A percentile compares a stretch with the other conserved stretches of the same genome.
phyloP scores from a whole-genome alignment of 2,329 filamentous ascomycete genomes.

The Amauroascus verrucosus region DNA sequence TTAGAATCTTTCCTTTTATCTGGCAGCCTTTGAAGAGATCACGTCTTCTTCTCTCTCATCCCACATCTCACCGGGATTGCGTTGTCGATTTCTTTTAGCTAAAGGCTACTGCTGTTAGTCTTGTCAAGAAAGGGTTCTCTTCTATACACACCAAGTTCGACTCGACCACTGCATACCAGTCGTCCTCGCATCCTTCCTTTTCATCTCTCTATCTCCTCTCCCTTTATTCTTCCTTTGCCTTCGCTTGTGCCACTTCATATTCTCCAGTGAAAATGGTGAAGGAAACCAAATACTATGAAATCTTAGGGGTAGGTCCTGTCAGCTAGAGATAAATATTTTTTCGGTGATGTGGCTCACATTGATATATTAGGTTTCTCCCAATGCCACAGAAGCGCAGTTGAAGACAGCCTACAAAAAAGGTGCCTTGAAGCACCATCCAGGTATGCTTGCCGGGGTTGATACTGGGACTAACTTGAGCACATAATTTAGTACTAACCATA shows the following conservation, averaged over 20 bases:
- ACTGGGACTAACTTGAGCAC: not conserved
- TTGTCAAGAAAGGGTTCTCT: not conserved
- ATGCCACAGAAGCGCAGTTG: slow-evolving; percentile 72
- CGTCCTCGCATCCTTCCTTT: not conserved
- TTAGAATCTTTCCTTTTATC: slow-evolving; percentile 11
- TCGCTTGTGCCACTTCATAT: slow-evolving; percentile 12
- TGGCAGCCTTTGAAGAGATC: not conserved
- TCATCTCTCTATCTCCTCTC: slow-evolving; percentile 15
- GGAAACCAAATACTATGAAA: slow-evolving; percentile 42
- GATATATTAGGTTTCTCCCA: slow-evolving; percentile 57
- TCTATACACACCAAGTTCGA: not conserved
- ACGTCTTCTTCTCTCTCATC: slow-evolving; percentile 14
- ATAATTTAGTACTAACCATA: not conserved
- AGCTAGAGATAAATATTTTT: not conserved
- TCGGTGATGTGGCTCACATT: not conserved
- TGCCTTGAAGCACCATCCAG: slow-evolving; percentile 78
- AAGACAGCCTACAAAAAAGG: slow-evolving; percentile 94
- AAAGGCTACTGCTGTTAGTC: slow-evolving; percentile 4
- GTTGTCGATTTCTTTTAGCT: not conserved
- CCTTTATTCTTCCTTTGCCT: slow-evolving; percentile 14
- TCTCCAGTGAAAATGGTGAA: slow-evolving; percentile 39
- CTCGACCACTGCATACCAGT: not conserved
- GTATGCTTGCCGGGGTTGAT: slow-evolving; percentile 48
- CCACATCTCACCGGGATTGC: slow-evolving; percentile 3
- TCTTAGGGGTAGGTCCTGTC: slow-evolving; percentile 34